Percentiles rank a stretch among this genome's conserved stretches.
Conservation (phyloP, 208 protist genomes). For the Trypanosoma brucei region DNA sequence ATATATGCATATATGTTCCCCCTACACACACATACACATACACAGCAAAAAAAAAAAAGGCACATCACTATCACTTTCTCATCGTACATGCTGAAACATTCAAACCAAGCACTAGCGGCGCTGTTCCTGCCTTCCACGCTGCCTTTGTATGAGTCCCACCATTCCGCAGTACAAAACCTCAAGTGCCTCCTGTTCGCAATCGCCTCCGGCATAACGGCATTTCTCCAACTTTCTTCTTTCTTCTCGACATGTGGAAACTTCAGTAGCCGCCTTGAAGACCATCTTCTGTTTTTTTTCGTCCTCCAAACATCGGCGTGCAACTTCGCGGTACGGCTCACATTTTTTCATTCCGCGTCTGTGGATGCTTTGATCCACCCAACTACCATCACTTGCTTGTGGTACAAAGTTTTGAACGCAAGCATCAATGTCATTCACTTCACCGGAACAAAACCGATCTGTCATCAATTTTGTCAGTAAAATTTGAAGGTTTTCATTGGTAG, state of each 20-base stretch:
- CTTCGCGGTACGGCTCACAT: constrained; percentile 74
- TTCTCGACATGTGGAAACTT: constrained; percentile 54
- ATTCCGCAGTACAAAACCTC: constrained; percentile 84
- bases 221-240: constrained; percentile 46
- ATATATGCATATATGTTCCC: too few species aligned
- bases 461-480: constrained; percentile 84
- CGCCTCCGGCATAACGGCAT: constrained; percentile 46
- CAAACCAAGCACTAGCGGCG: neutral
- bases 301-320: constrained; percentile 54
- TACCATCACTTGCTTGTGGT: constrained; percentile 59
- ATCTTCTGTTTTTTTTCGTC: constrained; percentile 78
- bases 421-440: constrained; percentile 64
- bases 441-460: constrained; percentile 72
- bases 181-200: constrained; percentile 78
- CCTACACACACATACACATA: too few species aligned
- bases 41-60: too few species aligned
- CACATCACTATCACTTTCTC: too few species aligned
- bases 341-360: constrained; percentile 64
- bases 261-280: constrained; percentile 60
- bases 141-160: constrained; percentile 66
- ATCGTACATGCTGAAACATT: too few species aligned
- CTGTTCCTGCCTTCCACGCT: constrained; percentile 11
- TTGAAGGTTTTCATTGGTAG: constrained; percentile 77
- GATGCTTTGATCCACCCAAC: constrained; percentile 79
- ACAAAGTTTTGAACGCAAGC: constrained; percentile 88